phyloP scores from a whole-genome alignment of 192 early-diverging fungal species.

The Backusella westeae region DNA sequence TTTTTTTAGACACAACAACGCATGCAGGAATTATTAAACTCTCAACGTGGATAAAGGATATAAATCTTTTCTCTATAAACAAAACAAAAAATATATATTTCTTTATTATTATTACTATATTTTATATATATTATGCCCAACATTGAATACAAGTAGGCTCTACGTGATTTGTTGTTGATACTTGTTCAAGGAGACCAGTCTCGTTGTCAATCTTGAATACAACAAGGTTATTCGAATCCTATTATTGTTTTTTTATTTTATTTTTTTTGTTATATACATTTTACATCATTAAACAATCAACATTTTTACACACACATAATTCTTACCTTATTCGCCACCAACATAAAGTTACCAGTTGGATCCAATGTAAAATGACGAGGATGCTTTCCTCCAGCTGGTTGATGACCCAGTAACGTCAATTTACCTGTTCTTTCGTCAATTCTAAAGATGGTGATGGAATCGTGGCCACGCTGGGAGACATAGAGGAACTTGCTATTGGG shows the following conservation, averaged over 20 bases:
- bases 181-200: constrained; percentile 17
- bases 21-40: constrained; percentile 7
- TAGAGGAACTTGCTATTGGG: constrained; percentile 29
- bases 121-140: constrained; percentile 11
- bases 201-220: constrained; percentile 29
- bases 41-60: neutral
- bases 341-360: constrained; percentile 27
- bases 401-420: constrained; percentile 21
- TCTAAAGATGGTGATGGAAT: constrained; percentile 24
- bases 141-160: constrained; percentile 36
- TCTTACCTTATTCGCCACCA: constrained; percentile 35
- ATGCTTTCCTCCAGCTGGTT: constrained; percentile 20
- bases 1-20: constrained; percentile 16
- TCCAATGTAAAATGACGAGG: constrained; percentile 37
- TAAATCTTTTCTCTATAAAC: neutral
- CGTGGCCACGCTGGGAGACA: constrained; percentile 34
- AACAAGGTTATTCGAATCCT: constrained; percentile 31
- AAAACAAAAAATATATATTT: neutral
- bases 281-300: neutral
- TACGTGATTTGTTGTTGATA: constrained; percentile 6
- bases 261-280: neutral
- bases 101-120: neutral
- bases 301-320: neutral
- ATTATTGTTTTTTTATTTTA: neutral
- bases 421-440: constrained; percentile 31